Evolutionary conservation across 1,284 basidiomycete species (phyloP).

Genomic region (Cerrena zonata): DNA sequence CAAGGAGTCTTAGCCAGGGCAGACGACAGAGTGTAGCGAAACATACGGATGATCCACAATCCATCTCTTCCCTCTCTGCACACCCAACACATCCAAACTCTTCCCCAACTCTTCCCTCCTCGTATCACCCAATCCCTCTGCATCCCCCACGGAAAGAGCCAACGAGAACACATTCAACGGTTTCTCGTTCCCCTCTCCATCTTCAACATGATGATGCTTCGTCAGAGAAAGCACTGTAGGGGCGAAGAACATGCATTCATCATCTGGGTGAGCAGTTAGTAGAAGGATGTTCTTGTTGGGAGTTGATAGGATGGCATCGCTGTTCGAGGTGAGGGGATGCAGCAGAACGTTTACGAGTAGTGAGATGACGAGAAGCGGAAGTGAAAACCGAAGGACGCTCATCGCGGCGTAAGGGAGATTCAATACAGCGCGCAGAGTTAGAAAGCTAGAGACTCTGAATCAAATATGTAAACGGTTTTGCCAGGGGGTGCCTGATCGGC

Average conservation of each 20-base stretch:
- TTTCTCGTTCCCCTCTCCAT: conserved; percentile 8
- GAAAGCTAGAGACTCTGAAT: too few relatives aligned
- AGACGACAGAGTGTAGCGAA: conserved; percentile 2
- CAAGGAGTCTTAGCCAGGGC: not conserved
- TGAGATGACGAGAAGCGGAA: conserved; percentile 8
- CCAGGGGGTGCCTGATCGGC: too few relatives aligned
- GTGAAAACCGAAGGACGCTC: conserved; percentile 6
- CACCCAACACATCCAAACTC: conserved; percentile 70
- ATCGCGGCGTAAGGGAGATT: too few relatives aligned
- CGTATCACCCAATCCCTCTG: conserved; percentile 69
- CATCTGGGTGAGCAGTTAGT: conserved; percentile 85
- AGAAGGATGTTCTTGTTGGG: conserved; percentile 44
- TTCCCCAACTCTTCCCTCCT: conserved; percentile 61
- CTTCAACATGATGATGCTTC: conserved; percentile 10
- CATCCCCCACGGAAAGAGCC: conserved; percentile 68
- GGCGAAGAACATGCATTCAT: conserved; percentile 89
- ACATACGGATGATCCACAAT: conserved; percentile 72
- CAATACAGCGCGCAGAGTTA: too few relatives aligned
- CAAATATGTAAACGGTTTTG: too few relatives aligned
- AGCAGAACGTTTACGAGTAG: conserved; percentile 11
- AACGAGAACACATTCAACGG: conserved; percentile 43
- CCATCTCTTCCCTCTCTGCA: conserved; percentile 51
- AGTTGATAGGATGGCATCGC: conserved; percentile 4
- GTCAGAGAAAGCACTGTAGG: conserved; percentile 64
- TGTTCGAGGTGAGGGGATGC: conserved; percentile 6